Conservation (phyloP, 805 yeast species). For the Zygoascus bituminiphila region DNA sequence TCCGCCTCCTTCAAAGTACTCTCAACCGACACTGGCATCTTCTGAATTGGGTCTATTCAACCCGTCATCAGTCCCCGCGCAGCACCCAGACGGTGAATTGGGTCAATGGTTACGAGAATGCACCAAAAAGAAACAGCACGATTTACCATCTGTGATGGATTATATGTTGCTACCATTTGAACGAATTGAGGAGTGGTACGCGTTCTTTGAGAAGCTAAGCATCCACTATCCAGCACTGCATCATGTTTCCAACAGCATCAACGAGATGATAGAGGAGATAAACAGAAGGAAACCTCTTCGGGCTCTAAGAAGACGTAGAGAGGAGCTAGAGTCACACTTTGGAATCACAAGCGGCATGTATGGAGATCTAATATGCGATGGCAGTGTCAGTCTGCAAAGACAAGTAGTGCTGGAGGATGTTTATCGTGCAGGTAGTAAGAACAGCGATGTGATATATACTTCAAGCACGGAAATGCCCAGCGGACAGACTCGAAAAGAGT, state of each 20-base stretch:
- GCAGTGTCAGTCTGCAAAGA: constrained; percentile 8
- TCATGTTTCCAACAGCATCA: constrained; percentile 8
- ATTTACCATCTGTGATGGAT: constrained; percentile 11
- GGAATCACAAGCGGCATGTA: constrained; percentile 6
- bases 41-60: neutral
- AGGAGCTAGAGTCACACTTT: constrained; percentile 13
- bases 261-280: constrained; percentile 10
- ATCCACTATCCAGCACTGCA: constrained; percentile 7
- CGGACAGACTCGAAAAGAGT: neutral
- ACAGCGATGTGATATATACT: constrained; percentile 14
- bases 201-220: constrained; percentile 11
- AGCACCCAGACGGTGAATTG: constrained; percentile 11
- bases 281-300: constrained; percentile 13
- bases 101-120: constrained; percentile 19
- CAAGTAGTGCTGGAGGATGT: constrained; percentile 12
- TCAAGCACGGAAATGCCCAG: neutral
- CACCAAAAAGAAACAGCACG: constrained; percentile 11
- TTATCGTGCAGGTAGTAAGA: constrained; percentile 2
- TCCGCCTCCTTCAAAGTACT: neutral
- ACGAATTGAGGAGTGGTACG: constrained; percentile 12
- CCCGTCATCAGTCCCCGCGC: constrained; percentile 7
- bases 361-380: constrained; percentile 16
- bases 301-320: constrained; percentile 9
- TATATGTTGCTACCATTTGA: constrained; percentile 19
- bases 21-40: neutral